Evolutionary conservation across 1,284 basidiomycete species (phyloP).

Genomic region (Ustilago sp.): DNA sequence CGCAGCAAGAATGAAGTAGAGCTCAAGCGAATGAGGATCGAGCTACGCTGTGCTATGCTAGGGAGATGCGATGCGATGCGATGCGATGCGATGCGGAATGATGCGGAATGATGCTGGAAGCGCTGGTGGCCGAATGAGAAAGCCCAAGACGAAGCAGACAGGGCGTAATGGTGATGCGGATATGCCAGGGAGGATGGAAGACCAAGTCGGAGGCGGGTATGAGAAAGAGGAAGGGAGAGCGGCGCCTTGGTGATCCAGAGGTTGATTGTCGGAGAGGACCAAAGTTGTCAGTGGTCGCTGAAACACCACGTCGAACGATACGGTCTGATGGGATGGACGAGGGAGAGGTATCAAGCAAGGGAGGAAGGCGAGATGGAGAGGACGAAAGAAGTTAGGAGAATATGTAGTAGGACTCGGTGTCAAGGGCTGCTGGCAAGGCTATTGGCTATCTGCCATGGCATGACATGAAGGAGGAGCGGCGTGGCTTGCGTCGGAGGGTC

Average conservation of each 20-base stretch:
- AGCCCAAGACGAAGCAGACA: constrained; percentile 13
- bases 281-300: constrained; percentile 20
- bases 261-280: not conserved
- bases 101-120: not conserved
- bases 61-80: constrained; percentile 27
- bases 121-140: constrained; percentile 3
- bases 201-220: not conserved
- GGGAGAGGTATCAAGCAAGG: not conserved
- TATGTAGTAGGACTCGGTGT: constrained; percentile 23
- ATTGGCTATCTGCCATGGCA: not conserved
- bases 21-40: not conserved
- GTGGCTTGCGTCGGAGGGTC: constrained; percentile 8
- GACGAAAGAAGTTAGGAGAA: constrained; percentile 12
- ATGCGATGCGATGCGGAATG: constrained; percentile 1
- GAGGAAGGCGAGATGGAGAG: not conserved
- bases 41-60: constrained; percentile 17
- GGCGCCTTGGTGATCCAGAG: not conserved
- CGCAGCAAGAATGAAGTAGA: constrained; percentile 1
- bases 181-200: constrained; percentile 3
- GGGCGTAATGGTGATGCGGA: not conserved
- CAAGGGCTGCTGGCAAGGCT: not conserved
- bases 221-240: not conserved
- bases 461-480: not conserved
- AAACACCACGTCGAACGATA: constrained; percentile 27
- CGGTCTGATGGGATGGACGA: constrained; percentile 16